phyloP scores from a whole-genome alignment of 768 basidiomycete genomes.

The Tylopilus sp. region DNA sequence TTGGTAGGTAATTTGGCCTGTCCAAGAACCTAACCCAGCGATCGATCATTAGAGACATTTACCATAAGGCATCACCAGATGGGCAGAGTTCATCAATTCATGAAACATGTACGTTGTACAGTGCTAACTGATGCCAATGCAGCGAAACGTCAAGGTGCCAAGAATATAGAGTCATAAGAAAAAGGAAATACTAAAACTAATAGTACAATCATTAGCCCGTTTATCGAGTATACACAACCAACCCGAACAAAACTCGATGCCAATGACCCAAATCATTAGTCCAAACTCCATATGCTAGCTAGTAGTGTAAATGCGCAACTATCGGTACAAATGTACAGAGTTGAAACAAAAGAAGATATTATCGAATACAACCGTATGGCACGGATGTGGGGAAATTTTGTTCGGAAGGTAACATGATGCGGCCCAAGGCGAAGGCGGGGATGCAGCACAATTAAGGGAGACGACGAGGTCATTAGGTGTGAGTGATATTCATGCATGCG shows the following conservation, averaged over 20 bases:
- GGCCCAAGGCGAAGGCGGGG: conserved; percentile 14
- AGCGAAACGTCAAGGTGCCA: conserved; percentile 26
- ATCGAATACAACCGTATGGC: conserved; percentile 34
- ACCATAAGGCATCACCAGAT: not conserved
- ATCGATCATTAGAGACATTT: too few relatives aligned
- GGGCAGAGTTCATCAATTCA: conserved; percentile 2
- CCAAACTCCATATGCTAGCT: conserved; percentile 32
- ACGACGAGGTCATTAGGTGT: conserved; percentile 31
- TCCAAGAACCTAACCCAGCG: not conserved
- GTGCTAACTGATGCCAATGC: conserved; percentile 27
- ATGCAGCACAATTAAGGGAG: conserved; percentile 31
- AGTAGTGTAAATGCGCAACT: conserved; percentile 35
- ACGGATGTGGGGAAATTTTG: conserved; percentile 26
- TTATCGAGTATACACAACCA: conserved; percentile 29
- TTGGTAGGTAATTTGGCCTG: not conserved
- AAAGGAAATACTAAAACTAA: conserved; percentile 17
- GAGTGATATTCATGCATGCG: conserved; percentile 25
- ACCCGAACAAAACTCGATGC: conserved; percentile 29
- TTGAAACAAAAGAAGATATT: conserved; percentile 24
- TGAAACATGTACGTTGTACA: conserved; percentile 24
- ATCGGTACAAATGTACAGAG: conserved; percentile 32
- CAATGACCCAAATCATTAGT: conserved; percentile 32
- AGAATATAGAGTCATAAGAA: conserved; percentile 31
- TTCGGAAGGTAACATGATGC: conserved; percentile 15
- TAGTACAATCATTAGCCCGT: conserved; percentile 31